Evolutionary conservation across 2,329 filamentous ascomycete genomes (phyloP).

Genomic region (Penicillium sp.): DNA sequence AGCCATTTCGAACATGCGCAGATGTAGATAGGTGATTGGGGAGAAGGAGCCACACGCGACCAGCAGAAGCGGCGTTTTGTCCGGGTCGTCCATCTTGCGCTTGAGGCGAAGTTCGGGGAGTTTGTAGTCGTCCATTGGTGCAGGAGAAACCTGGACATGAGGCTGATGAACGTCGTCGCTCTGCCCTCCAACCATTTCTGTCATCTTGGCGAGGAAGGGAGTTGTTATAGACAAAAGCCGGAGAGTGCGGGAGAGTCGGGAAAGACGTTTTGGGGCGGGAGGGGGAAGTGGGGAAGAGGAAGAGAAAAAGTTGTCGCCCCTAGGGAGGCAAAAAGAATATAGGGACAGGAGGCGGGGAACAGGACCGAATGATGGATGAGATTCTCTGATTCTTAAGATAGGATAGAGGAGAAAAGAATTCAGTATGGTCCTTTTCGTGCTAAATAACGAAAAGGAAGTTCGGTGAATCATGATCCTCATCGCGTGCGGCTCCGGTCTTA

Average conservation of each 20-base stretch:
- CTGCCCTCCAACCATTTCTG: conserved; percentile 26
- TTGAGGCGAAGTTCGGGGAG: conserved; percentile 45
- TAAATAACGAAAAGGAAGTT: conserved; percentile 12
- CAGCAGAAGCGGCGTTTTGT: conserved; percentile 45
- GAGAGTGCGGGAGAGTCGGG: background rate
- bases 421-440: conserved; percentile 1
- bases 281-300: conserved; percentile 3
- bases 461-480: conserved; percentile 19
- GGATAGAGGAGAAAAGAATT: background rate
- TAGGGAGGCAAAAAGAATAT: conserved; percentile 12
- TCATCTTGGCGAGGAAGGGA: conserved; percentile 19
- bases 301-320: conserved; percentile 2
- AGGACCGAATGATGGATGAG: conserved; percentile 2
- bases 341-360: conserved; percentile 12
- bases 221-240: background rate
- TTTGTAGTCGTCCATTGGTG: conserved; percentile 38
- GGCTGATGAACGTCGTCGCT: conserved; percentile 28
- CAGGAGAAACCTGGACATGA: conserved; percentile 20
- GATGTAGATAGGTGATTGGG: conserved; percentile 53
- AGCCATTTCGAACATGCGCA: conserved; percentile 86
- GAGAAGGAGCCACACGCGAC: conserved; percentile 60
- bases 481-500: background rate
- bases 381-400: background rate
- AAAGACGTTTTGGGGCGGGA: background rate
- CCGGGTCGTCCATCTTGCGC: conserved; percentile 44